A percentile compares a stretch with the other conserved stretches of the same genome.
Evolutionary conservation across 148 eudicot species (phyloP).

Genomic region (Cornus florida): DNA sequence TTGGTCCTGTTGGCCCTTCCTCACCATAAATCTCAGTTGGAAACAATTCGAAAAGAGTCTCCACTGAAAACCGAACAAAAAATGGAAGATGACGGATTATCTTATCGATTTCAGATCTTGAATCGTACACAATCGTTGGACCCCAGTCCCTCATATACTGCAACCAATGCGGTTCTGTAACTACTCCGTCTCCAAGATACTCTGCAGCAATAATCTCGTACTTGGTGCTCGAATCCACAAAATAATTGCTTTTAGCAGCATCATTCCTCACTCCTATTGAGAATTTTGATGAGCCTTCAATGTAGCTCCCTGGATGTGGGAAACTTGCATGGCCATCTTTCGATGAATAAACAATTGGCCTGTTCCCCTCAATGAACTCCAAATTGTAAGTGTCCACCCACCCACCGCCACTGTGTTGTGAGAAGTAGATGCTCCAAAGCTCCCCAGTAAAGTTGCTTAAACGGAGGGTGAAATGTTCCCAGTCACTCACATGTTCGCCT

Average conservation of each 20-base stretch:
- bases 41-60: slow-evolving; percentile 65
- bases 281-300: slow-evolving; percentile 65
- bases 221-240: slow-evolving; percentile 65
- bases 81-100: slow-evolving; percentile 64
- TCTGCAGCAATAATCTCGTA: slow-evolving; percentile 78
- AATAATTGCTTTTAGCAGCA: slow-evolving; percentile 57
- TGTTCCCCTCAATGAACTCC: slow-evolving; percentile 75
- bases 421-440: slow-evolving; percentile 69
- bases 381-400: slow-evolving; percentile 68
- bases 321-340: slow-evolving; percentile 78
- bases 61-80: slow-evolving; percentile 66
- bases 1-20: slow-evolving; percentile 97
- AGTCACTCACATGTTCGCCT: slow-evolving; percentile 89
- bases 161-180: slow-evolving; percentile 77
- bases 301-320: slow-evolving; percentile 69
- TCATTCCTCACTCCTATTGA: slow-evolving; percentile 82
- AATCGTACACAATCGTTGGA: slow-evolving; percentile 65
- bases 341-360: slow-evolving; percentile 71
- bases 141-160: slow-evolving; percentile 99
- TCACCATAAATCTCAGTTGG: slow-evolving; percentile 91
- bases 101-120: slow-evolving; percentile 72
- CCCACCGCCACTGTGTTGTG: slow-evolving; percentile 84
- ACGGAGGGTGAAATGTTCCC: slow-evolving; percentile 95
- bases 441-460: slow-evolving; percentile 87
- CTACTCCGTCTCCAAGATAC: slow-evolving; percentile 57